Evolutionary conservation across 78 protist species (phyloP).

Genomic region (Tieghemostelium lacteum): DNA sequence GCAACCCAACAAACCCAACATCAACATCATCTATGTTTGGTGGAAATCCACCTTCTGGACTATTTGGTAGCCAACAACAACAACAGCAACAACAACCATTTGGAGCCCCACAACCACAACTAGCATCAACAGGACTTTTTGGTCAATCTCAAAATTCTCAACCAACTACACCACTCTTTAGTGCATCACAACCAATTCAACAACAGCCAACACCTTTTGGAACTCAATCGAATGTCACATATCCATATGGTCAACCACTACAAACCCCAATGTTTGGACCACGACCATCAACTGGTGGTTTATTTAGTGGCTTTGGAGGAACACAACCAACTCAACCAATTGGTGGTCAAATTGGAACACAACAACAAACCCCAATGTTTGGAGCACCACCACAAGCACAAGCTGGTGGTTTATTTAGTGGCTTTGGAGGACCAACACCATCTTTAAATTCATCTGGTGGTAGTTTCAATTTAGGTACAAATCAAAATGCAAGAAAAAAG

Average conservation of each 20-base stretch:
- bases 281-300: neutral
- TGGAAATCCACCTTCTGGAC: neutral
- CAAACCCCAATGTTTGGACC: neutral
- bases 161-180: neutral
- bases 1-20: too few species aligned
- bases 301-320: too few species aligned
- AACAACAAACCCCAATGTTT: neutral
- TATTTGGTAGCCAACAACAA: too few species aligned
- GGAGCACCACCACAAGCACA: neutral
- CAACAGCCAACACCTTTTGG: too few species aligned
- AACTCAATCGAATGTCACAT: too few species aligned
- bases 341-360: neutral
- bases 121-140: neutral
- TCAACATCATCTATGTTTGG: too few species aligned
- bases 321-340: neutral
- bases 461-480: neutral
- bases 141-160: neutral
- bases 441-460: neutral
- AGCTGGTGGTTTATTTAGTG: neutral
- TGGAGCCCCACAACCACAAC: neutral
- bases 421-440: neutral
- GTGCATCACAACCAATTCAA: too few species aligned
- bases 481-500: neutral
- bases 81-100: neutral
- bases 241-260: neutral